phyloP scores from a whole-genome alignment of 2,329 filamentous ascomycete genomes.

The Metarhizium robertsii region DNA sequence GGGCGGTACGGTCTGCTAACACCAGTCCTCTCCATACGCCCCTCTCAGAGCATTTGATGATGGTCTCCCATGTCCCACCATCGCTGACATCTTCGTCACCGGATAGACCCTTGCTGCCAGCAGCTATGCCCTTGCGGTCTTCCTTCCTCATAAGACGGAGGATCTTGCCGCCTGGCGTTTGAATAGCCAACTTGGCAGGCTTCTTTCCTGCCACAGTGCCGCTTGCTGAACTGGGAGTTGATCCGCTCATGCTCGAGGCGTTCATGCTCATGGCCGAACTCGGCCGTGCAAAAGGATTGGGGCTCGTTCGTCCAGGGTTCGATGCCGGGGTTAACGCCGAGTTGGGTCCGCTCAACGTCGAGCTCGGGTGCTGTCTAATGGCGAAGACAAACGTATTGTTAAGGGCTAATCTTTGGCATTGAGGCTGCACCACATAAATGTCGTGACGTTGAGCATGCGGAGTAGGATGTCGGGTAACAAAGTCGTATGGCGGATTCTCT shows the following conservation, averaged over 20 bases:
- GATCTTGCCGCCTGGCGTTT: conserved; percentile 91
- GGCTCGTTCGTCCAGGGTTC: conserved; percentile 40
- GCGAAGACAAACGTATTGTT: conserved; percentile 99
- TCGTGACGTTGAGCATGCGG: conserved; percentile 97
- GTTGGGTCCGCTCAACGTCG: conserved; percentile 26
- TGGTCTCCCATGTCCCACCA: conserved; percentile 77
- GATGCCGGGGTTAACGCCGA: conserved; percentile 35
- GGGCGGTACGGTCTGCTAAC: conserved; percentile 70
- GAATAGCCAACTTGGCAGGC: conserved; percentile 90
- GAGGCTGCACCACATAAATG: conserved; percentile 92
- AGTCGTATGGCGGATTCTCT: conserved; percentile 90
- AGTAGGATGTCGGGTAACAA: conserved; percentile 85
- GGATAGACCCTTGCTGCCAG: conserved; percentile 29
- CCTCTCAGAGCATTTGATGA: conserved; percentile 79
- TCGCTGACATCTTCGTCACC: conserved; percentile 52
- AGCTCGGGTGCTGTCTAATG: conserved; percentile 79
- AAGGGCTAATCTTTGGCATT: conserved; percentile 76
- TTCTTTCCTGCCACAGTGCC: conserved; percentile 57
- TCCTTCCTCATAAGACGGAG: conserved; percentile 77
- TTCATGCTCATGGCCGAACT: conserved; percentile 57
- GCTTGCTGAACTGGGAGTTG: conserved; percentile 45
- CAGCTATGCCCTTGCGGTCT: conserved; percentile 48
- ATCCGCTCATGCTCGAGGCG: conserved; percentile 46
- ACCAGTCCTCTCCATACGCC: conserved; percentile 76
- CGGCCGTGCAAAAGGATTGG: conserved; percentile 53